Base-by-base conservation (phyloP, 352 stramenopile genomes). In the Globisporangium cystogenes region DNA sequence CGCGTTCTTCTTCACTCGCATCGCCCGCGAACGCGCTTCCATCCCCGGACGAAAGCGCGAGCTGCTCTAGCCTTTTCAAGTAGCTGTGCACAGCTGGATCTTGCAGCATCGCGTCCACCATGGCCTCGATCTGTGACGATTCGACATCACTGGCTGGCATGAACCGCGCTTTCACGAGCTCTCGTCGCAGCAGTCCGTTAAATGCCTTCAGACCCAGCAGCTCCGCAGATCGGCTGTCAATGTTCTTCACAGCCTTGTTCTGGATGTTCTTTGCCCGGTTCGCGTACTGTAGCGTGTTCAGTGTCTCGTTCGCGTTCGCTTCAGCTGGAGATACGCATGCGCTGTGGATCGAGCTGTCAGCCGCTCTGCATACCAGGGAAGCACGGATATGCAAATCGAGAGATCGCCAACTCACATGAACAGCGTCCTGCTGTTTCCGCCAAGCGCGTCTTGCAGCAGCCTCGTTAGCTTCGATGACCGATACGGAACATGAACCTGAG, bases 231-330 rank as follows among this genome's bases (percentile, higher is more conserved):
- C 76, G 68, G n/a, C 68, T 77, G 64, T 95, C 83, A 31, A 95
- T 77, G 41, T 95, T 95, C 49, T 95, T 95, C 24, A 95, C 71
- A 4, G 85, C 85, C 55, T 95, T 95, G 55, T 95, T 95, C 36
- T 93, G 85, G 51, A 95, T 95, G 47, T 93, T 93, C 46, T 88
- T 90, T 7, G 85, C 85, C 1, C 85, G 76, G 48, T 91, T 95
- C 20, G 85, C 85, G 36, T 95, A 95, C 39, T 92, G 83, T 8
- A 95, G 68, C 3, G 85, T 95, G 53, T 86, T 95, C 21, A 93
- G 60, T 1, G 78, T 91, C 58, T 95, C 85, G 29, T 70, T 76
- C 14, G 66, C 57, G 47, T 89, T 93, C 4, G 63, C 69, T 26
- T 82, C 70, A 41, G 81, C 80, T 40, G 85, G 82, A 52, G 85